Evolutionary conservation across 257 asterid species (phyloP).

Genomic region (Handroanthus guayacan): DNA sequence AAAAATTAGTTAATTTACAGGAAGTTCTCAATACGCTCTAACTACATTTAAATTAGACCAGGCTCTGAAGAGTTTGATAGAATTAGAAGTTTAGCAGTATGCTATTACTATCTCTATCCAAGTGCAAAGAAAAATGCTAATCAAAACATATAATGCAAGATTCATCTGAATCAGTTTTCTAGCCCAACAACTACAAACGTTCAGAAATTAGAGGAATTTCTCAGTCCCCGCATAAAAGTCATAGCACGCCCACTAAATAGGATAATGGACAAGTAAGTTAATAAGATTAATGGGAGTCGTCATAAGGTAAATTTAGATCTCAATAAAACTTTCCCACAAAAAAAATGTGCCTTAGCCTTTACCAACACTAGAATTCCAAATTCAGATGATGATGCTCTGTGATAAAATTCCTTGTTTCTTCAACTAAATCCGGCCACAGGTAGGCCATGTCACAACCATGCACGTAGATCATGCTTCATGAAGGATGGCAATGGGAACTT

Average conservation of each 20-base stretch:
- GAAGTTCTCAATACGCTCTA: slow-evolving; percentile 10
- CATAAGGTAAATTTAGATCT: background rate
- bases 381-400: background rate
- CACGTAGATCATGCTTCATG: background rate
- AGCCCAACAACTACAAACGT: background rate
- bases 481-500: slow-evolving; percentile 23
- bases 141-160: slow-evolving; percentile 12
- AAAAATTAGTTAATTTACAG: slow-evolving; percentile 33
- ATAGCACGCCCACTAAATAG: background rate
- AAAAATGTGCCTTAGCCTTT: background rate
- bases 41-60: background rate
- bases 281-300: slow-evolving; percentile 7
- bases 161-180: slow-evolving; percentile 25
- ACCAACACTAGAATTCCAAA: background rate
- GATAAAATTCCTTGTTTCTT: slow-evolving; percentile 6
- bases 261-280: slow-evolving; percentile 10
- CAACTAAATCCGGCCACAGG: background rate
- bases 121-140: slow-evolving; percentile 10
- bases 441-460: slow-evolving; percentile 12
- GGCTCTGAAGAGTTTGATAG: slow-evolving; percentile 8
- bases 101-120: slow-evolving; percentile 9
- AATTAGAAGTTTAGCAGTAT: slow-evolving; percentile 8
- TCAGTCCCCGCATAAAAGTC: background rate
- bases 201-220: slow-evolving; percentile 12
- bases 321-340: background rate